phyloP scores from a whole-genome alignment of 306 rosid genomes.

The Prunus armeniaca region DNA sequence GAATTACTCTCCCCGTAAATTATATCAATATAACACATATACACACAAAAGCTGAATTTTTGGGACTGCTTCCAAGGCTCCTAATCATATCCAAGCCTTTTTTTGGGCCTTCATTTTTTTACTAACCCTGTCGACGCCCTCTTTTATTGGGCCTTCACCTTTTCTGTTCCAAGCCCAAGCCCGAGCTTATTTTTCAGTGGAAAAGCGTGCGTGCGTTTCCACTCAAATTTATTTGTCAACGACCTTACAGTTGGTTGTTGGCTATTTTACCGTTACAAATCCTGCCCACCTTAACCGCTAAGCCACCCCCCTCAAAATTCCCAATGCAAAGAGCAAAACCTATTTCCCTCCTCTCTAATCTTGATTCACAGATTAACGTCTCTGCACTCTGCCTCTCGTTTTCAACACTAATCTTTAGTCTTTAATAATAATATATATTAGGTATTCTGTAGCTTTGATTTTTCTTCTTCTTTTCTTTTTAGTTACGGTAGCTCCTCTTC shows the following conservation, averaged over 20 bases:
- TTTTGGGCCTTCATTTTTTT: too few species aligned
- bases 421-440: background rate
- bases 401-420: background rate
- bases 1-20: too few species aligned
- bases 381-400: background rate
- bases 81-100: too few species aligned
- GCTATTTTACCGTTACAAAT: background rate
- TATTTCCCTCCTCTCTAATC: background rate
- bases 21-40: too few species aligned
- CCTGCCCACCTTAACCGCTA: conserved; percentile 11
- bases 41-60: too few species aligned
- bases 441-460: background rate
- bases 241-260: conserved; percentile 9
- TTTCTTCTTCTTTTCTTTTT: background rate
- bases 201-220: background rate
- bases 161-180: too few species aligned
- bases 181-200: background rate
- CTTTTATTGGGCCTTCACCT: background rate
- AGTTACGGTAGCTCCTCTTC: background rate
- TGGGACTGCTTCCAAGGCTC: background rate
- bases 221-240: background rate
- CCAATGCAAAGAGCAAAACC: too few species aligned
- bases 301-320: background rate
- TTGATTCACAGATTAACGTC: background rate
- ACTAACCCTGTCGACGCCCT: background rate